A percentile compares a stretch with the other conserved stretches of the same genome.
Conservation (phyloP, 1,284 basidiomycete species). For the Apiotrichum siamense region DNA sequence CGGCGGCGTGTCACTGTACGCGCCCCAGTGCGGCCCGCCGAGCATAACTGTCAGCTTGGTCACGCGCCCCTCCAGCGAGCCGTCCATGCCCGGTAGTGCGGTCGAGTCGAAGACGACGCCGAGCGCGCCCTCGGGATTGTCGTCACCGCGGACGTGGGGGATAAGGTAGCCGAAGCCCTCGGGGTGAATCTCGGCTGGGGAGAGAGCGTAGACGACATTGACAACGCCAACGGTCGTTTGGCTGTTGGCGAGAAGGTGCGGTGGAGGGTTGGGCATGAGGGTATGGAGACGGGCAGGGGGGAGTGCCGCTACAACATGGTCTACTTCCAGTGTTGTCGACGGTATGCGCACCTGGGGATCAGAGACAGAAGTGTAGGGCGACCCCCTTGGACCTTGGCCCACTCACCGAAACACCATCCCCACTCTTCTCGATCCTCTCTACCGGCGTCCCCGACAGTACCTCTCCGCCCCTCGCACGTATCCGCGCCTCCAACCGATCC, state of each 20-base stretch:
- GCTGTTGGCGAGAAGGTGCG: conserved; percentile 50
- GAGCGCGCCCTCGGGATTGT: conserved; percentile 53
- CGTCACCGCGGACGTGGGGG: conserved; percentile 55
- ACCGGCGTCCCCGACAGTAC: conserved; percentile 53
- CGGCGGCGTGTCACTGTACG: conserved; percentile 26
- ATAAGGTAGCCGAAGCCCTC: conserved; percentile 91
- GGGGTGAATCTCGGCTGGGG: conserved; percentile 56
- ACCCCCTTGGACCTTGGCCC: not conserved
- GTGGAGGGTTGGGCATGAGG: conserved; percentile 44
- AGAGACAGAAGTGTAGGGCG: conserved; percentile 25
- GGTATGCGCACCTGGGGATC: not conserved
- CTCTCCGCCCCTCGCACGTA: conserved; percentile 55
- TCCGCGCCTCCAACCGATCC: conserved; percentile 52
- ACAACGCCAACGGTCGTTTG: conserved; percentile 62
- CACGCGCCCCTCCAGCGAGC: conserved; percentile 37
- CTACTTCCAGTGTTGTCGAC: not conserved
- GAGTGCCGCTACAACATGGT: conserved; percentile 32
- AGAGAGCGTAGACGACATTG: conserved; percentile 56
- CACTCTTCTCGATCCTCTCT: not conserved
- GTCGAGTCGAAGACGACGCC: conserved; percentile 81
- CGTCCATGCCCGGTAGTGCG: conserved; percentile 53
- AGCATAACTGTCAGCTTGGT: conserved; percentile 85
- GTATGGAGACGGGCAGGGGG: conserved; percentile 20
- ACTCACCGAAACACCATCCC: conserved; percentile 6
- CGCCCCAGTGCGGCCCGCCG: conserved; percentile 67